Evolutionary conservation across 805 yeast species (phyloP).

Genomic region (Sungouiozyma ichnusensis): DNA sequence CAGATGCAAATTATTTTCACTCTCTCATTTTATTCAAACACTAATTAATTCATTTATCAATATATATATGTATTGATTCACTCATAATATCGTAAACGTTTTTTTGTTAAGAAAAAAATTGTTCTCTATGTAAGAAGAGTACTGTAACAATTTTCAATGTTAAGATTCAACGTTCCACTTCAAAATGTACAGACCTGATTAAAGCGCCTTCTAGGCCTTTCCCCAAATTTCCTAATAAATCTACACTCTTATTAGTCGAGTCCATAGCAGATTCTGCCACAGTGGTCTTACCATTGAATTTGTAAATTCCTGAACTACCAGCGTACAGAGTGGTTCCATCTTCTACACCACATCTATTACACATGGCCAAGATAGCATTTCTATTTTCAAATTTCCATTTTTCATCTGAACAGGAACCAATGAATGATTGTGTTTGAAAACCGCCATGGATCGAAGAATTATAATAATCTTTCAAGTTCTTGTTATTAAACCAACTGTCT

Average conservation of each 20-base stretch:
- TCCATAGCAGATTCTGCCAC: conserved; percentile 31
- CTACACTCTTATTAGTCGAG: conserved; percentile 39
- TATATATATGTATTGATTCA: too few species aligned
- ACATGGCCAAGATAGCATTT: conserved; percentile 36
- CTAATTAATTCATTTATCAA: too few species aligned
- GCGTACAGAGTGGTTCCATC: conserved; percentile 42
- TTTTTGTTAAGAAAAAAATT: too few species aligned
- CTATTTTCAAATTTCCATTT: conserved; percentile 22
- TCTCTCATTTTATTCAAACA: too few species aligned
- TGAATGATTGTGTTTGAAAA: conserved; percentile 8
- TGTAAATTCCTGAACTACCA: conserved; percentile 54
- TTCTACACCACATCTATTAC: conserved; percentile 77
- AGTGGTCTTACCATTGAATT: conserved; percentile 36
- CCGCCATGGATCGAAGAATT: background rate
- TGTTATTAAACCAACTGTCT: conserved; percentile 10
- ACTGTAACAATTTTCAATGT: too few species aligned
- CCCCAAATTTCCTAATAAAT: conserved; percentile 45
- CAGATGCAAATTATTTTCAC: too few species aligned
- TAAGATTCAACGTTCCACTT: conserved; percentile 16
- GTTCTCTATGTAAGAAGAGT: too few species aligned
- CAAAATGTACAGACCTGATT: conserved; percentile 44
- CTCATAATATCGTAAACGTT: too few species aligned
- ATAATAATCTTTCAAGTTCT: conserved; percentile 6
- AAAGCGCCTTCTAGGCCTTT: conserved; percentile 58
- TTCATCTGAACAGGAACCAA: conserved; percentile 14